These are phyloP conservation scores for Naematelia aurantialba DNA, from an alignment of 768 basidiomycete genomes.

Conservation along the genomic window DNA sequence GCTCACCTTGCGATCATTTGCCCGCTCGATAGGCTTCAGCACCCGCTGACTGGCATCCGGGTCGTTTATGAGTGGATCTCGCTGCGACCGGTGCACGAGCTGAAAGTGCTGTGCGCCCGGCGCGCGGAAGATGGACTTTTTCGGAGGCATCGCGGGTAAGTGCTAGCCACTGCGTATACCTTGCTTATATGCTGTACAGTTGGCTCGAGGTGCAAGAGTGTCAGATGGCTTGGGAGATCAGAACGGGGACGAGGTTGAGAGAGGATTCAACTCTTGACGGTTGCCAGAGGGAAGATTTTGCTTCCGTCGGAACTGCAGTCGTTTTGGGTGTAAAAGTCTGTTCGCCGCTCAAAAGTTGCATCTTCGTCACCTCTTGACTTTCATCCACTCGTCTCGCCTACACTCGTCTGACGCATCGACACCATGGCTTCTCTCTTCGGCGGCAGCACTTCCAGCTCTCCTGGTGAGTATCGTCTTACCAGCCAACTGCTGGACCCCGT, in stretches of 20 bases:
- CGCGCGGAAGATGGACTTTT: conserved; percentile 73
- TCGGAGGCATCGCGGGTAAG: conserved; percentile 28
- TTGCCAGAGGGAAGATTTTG: conserved; percentile 23
- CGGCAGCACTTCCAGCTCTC: conserved; percentile 1
- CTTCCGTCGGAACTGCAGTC: conserved; percentile 22
- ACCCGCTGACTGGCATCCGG: conserved; percentile 83
- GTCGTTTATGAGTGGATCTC: conserved; percentile 93
- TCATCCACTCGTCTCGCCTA: not conserved
- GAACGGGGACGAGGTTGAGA: not conserved
- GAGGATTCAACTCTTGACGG: conserved; percentile 3
- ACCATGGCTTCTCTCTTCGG: conserved; percentile 38
- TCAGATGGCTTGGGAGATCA: not conserved
- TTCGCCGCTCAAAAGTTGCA: not conserved
- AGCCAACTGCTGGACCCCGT: no score
- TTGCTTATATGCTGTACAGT: not conserved
- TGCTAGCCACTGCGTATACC: not conserved
- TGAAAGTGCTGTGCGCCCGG: conserved; percentile 91
- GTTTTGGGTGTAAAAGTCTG: not conserved
- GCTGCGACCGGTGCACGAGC: conserved; percentile 90
- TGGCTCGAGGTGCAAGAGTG: not conserved
- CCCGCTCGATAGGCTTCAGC: conserved; percentile 74
- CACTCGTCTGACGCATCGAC: conserved; percentile 3
- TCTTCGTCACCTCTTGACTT: conserved; percentile 5
- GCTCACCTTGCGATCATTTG: conserved; percentile 56
- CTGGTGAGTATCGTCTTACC: no score